Conservation (phyloP, 768 basidiomycete genomes). For the Rhodotorula paludigena region DNA sequence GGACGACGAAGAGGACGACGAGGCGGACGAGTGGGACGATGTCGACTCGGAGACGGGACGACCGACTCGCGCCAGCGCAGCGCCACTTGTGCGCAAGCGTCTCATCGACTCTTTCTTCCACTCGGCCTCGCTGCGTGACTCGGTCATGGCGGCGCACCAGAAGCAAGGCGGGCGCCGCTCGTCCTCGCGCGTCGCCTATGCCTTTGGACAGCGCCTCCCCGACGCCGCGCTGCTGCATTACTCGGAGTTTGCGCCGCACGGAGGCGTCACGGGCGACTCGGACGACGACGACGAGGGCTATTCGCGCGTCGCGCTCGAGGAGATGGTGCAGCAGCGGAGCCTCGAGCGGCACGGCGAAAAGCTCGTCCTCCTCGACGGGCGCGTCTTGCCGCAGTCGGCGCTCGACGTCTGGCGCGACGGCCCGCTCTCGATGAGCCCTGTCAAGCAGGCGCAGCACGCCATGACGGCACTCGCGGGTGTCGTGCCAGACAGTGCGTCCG, state of each 20-base stretch:
- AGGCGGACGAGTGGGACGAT: neutral
- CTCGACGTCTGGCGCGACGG: slow-evolving; percentile 18
- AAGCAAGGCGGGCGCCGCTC: slow-evolving; percentile 1
- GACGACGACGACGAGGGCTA: neutral
- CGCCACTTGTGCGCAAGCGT: slow-evolving; percentile 1
- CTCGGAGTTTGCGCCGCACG: slow-evolving; percentile 26
- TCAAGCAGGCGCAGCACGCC: neutral
- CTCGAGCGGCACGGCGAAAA: slow-evolving; percentile 8
- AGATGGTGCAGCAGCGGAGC: slow-evolving; percentile 1
- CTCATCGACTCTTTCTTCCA: slow-evolving; percentile 33
- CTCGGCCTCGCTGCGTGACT: slow-evolving; percentile 21
- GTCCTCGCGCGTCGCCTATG: slow-evolving; percentile 21
- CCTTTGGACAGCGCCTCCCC: slow-evolving; percentile 29
- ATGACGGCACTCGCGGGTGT: neutral
- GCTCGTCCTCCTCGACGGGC: slow-evolving; percentile 15
- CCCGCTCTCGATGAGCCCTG: neutral
- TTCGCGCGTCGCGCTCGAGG: neutral
- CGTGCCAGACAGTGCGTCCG: neutral
- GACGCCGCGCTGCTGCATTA: slow-evolving; percentile 6
- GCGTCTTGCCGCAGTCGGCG: slow-evolving; percentile 21
- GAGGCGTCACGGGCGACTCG: slow-evolving; percentile 1
- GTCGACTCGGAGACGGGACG: neutral
- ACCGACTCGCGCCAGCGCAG: neutral
- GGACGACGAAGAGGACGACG: neutral
- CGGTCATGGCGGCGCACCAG: slow-evolving; percentile 13